Percentiles rank a stretch among this genome's conserved stretches.
These are phyloP conservation scores for Monosporascus sp. DNA, from an alignment of 2,329 filamentous ascomycete genomes.

Conservation along the genomic window DNA sequence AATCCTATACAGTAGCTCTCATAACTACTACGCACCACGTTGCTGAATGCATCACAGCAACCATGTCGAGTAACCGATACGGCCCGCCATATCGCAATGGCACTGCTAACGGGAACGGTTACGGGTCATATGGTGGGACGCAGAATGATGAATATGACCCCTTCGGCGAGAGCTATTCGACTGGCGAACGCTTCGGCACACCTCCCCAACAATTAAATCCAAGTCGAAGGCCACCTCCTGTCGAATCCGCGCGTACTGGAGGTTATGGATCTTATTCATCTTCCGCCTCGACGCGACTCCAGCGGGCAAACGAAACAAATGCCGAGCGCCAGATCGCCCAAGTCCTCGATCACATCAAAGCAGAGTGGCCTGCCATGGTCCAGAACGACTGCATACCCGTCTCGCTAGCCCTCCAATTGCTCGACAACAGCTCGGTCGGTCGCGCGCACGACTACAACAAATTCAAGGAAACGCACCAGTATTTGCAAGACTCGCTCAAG, in stretches of 20 bases:
- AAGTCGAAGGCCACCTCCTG: constrained; percentile 27
- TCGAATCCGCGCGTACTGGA: constrained; percentile 22
- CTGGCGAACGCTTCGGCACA: constrained; percentile 34
- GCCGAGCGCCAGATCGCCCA: constrained; percentile 53
- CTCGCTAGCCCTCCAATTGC: constrained; percentile 87
- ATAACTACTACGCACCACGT: constrained; percentile 1
- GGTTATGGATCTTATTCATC: constrained; percentile 13
- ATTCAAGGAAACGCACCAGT: constrained; percentile 77
- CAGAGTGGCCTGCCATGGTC: constrained; percentile 90
- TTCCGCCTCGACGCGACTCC: constrained; percentile 17
- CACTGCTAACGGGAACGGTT: constrained; percentile 36
- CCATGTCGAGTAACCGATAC: constrained; percentile 47
- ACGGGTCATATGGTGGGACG: constrained; percentile 36
- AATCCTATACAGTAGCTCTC: constrained; percentile 2
- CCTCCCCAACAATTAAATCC: constrained; percentile 21
- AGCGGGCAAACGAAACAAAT: constrained; percentile 32
- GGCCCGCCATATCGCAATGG: constrained; percentile 41
- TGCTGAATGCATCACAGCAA: constrained; percentile 22
- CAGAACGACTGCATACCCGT: constrained; percentile 85
- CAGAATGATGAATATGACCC: constrained; percentile 45
- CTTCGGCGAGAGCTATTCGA: constrained; percentile 40
- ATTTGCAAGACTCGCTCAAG: constrained; percentile 89
- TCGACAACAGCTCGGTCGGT: constrained; percentile 90
- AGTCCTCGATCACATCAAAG: constrained; percentile 76
- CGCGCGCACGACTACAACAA: constrained; percentile 81